Percentiles rank a stretch among this genome's conserved stretches.
Conservation (phyloP, 164 flowering plant genomes). For the Aristolochia contorta region DNA sequence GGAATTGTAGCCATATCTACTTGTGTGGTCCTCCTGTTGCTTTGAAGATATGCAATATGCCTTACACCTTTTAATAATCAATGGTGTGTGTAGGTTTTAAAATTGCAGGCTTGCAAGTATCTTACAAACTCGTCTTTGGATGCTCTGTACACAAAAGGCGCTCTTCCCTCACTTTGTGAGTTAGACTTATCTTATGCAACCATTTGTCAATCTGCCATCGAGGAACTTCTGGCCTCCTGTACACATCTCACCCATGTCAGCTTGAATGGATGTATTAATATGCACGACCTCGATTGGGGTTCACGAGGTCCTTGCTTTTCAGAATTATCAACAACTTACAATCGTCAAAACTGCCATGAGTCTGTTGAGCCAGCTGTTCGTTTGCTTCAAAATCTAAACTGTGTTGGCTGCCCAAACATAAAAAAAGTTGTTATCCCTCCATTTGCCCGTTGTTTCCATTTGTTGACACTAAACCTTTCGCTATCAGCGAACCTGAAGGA, state of each 20-base stretch:
- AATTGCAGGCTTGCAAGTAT: constrained; percentile 97
- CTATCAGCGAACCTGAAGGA: constrained; percentile 80
- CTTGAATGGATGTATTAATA: constrained; percentile 78
- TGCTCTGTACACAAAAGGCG: constrained; percentile 68
- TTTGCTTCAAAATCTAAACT: constrained; percentile 71
- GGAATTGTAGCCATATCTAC: background rate
- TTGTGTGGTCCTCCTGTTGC: too few relatives aligned
- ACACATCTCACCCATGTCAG: constrained; percentile 86
- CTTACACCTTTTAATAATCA: background rate
- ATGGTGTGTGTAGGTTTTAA: constrained; percentile 45
- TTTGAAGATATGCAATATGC: background rate
- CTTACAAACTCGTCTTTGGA: constrained; percentile 72
- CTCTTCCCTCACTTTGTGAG: constrained; percentile 72
- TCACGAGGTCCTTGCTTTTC: constrained; percentile 15
- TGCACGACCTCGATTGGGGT: constrained; percentile 96
- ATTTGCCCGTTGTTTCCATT: constrained; percentile 51
- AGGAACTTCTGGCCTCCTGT: constrained; percentile 83
- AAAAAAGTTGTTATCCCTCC: constrained; percentile 76
- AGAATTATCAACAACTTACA: constrained; percentile 14
- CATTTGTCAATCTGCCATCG: constrained; percentile 81
- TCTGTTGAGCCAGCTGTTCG: constrained; percentile 38
- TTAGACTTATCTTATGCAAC: constrained; percentile 87
- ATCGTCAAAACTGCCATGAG: constrained; percentile 15
- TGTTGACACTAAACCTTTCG: constrained; percentile 79
- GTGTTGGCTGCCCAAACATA: constrained; percentile 90